Base-by-base conservation (phyloP, 2,329 filamentous ascomycete species). In the Calonectria ilicicola region DNA sequence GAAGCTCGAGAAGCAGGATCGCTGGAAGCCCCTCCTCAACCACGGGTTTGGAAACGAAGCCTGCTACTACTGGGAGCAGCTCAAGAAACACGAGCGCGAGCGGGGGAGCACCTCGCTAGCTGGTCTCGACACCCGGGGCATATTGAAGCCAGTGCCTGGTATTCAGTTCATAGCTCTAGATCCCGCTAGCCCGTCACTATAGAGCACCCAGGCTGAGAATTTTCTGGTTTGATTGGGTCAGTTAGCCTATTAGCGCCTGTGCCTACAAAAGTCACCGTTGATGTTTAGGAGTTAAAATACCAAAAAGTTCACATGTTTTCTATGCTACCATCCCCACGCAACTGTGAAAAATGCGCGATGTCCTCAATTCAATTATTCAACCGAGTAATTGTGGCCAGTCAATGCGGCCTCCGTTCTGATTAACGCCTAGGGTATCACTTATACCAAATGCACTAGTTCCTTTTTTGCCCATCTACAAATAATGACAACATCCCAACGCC, bases 381-480 rank as follows among this genome's bases (percentile, higher is more conserved):
- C 15, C 19, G n/a, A 35, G 53, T n/a, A 21, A 23, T 8, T 60
- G n/a, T 40, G n/a, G n/a, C 53, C 26, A 23, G 14, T 21, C 35
- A 60, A 60, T 40, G 35, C 53, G 26, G 32, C 53, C 32, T 60
- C 32, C 23, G 10, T 23, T 40, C 23, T 40, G 32, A 40, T 38
- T 15, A 26, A 79, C 76, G 72, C 71, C 66, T 2, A 75, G 77
- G 76, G 76, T 79, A 79, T 79, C 76, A 66, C 71, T 26, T 23
- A 42, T 56, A 35, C 56, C 29, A 76, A 77, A 72, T 44, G 69
- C 51, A 46, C 68, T 73, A 46, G 17, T 17, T 63, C 17, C 19
- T 44, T 29, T 44, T 14, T 32, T 32, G 5, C 29, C 29, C 40
- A 23, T 46, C 26, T n/a, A 21, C 42, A 63, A 44, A 19, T 64